Evolutionary conservation across 1,139 yeast genomes (phyloP).

Genomic region (Saccharomycopsis crataegensis): DNA sequence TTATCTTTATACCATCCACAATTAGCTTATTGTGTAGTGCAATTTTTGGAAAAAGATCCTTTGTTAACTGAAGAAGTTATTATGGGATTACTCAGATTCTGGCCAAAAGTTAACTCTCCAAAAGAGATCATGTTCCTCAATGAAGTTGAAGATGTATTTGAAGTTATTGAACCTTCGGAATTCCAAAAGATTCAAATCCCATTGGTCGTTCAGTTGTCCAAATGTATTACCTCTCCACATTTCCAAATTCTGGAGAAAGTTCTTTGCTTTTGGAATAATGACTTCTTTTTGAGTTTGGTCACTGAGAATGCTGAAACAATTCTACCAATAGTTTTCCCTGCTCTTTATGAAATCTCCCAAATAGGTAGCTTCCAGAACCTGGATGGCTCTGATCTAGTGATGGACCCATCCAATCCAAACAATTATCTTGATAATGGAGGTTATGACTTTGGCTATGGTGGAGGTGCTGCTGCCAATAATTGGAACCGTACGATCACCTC

Average conservation of each 20-base stretch:
- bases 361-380: not conserved
- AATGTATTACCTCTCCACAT: constrained; percentile 91
- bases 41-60: constrained; percentile 92
- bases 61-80: constrained; percentile 87
- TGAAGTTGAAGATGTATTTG: constrained; percentile 94
- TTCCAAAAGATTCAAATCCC: constrained; percentile 91
- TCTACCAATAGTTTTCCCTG: constrained; percentile 84
- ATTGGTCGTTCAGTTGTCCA: constrained; percentile 84
- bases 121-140: constrained; percentile 94
- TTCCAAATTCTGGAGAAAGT: constrained; percentile 97
- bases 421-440: constrained; percentile 7
- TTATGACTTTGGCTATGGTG: constrained; percentile 26
- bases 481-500: constrained; percentile 95
- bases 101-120: constrained; percentile 96
- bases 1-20: constrained; percentile 91
- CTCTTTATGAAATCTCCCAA: constrained; percentile 63
- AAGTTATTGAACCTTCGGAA: constrained; percentile 91
- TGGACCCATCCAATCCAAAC: not conserved
- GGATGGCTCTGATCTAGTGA: not conserved
- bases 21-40: constrained; percentile 93
- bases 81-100: constrained; percentile 83
- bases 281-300: constrained; percentile 81
- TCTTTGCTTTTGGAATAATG: constrained; percentile 90
- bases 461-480: constrained; percentile 32
- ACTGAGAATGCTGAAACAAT: constrained; percentile 90